phyloP scores from a whole-genome alignment of 2,329 filamentous ascomycete genomes.

The Pseudogymnoascus sp. region DNA sequence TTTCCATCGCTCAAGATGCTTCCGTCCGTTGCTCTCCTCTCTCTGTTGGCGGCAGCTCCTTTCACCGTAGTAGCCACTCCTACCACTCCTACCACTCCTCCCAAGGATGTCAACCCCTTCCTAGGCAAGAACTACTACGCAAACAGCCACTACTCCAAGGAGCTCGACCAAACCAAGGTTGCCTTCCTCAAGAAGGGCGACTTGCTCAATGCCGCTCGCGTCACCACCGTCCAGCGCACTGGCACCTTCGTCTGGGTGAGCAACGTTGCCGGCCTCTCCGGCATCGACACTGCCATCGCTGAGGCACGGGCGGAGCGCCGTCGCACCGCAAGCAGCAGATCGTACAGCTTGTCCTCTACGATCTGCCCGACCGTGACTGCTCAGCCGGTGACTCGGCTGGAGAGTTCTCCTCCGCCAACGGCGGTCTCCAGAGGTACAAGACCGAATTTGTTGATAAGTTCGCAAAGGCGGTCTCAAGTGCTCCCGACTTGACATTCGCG shows the following conservation, averaged over 20 bases:
- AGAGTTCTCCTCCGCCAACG: conserved; percentile 33
- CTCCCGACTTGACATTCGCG: conserved; percentile 36
- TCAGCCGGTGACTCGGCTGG: conserved; percentile 37
- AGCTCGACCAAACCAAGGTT: conserved; percentile 35
- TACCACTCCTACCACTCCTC: conserved; percentile 1
- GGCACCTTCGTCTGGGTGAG: conserved; percentile 41
- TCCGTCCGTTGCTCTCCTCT: conserved; percentile 3
- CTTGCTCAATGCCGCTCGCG: conserved; percentile 32
- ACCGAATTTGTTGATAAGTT: conserved; percentile 35
- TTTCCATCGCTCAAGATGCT: conserved; percentile 2
- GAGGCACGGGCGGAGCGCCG: conserved; percentile 32
- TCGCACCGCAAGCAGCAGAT: conserved; percentile 29
- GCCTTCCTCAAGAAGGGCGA: conserved; percentile 34
- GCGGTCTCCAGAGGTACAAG: conserved; percentile 37
- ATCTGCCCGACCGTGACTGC: conserved; percentile 41
- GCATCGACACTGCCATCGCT: conserved; percentile 36
- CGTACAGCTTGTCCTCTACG: conserved; percentile 39
- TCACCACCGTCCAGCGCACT: conserved; percentile 34
- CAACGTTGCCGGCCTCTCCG: conserved; percentile 30
- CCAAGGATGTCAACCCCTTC: conserved; percentile 37
- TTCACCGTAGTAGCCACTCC: background rate
- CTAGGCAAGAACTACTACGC: conserved; percentile 41
- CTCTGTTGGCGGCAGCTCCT: background rate
- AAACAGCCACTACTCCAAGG: conserved; percentile 38
- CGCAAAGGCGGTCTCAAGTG: conserved; percentile 32